Base-by-base conservation (phyloP, 352 stramenopile species). In the Pythium folliculosum region DNA sequence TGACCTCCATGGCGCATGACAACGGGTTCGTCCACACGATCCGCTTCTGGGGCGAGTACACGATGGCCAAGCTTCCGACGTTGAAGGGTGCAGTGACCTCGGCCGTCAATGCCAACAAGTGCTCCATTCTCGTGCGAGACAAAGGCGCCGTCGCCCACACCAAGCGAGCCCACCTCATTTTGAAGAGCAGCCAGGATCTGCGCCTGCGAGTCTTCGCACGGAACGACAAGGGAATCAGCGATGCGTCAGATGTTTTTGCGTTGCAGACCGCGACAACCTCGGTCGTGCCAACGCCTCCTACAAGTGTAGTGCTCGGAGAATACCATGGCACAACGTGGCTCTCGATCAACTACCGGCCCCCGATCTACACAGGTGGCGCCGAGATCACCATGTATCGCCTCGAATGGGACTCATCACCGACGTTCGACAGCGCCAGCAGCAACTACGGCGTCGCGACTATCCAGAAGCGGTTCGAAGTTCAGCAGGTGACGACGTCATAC, bases 371-470 rank as follows among this genome's bases (percentile, higher is more conserved):
- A 43, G 96, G 96, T 22, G 96, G 95, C 5, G 80, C 90, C 0
- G 64, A 73, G 12, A 85, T 99, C 47, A 97, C 88, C 3, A 95
- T 96, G 76, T 98, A 98, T 60, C 80, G 86, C 43, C 80, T 99
- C 16, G 92, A 99, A 73, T 97, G 93, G 76, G 94, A 98, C 59
- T 93, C 86, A 0, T 90, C 82, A 0, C 69, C 78, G 5, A 79
- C 69, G 3, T 98, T 98, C 60, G 81, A 94, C 47, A 90, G 88
- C 48, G 82, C 76, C 0, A 96, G 89, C 49, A 66, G 68, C 8
- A 79, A 92, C 54, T 98, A 98, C 57, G 88, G 84, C 0, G 83
- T 89, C 14, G 78, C 81, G 5, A 96, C 82, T 37, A 88, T 99
- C 16, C 78, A 95, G 66, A 91, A 97, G 60, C 75, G 77, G 10